Evolutionary conservation across 2,329 filamentous ascomycete species (phyloP), one percentile per base, ranked within the genome.

Genomic region (Sporothrix pallida): DNA sequence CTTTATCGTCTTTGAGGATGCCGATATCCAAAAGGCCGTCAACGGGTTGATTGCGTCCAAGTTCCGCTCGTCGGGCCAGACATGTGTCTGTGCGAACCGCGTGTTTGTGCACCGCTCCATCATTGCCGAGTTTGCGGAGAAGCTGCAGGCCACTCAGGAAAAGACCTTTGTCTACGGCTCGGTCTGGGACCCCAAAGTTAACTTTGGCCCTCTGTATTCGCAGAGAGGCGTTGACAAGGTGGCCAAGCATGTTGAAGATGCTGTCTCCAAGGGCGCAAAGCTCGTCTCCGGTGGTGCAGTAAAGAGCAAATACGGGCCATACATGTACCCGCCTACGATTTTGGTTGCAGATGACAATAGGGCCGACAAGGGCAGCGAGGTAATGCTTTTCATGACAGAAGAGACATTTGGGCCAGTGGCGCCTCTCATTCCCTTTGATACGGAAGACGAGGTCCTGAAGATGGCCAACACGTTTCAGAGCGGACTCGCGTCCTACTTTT

Each of bases 351-450:
- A 92, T 75, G 95, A 97, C 91, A 97, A 87, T 9, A 85, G 87
- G 12, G 2, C 54, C 20, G 10, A 20, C 20, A 58, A 58, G 23
- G 13, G 12, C 6, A 12, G 31, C 12, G 10, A 58, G 8, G 15
- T 95, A 56, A 98, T 98, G 96, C 87, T 88, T 74, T 87, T 98
- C 77, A 91, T 93, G 4, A 85, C 85, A 0, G 95, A 98, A 82
- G 96, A 98, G 86, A 99, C 95, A 0, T 98, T 99, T 80, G 96
- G 96, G 0, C 96, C 96, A 2, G 92, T 98, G 0, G 95, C 95
- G 0, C 95, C 93, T 0, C 83, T 98, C 13, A 98, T 97, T 85
- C 88, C 90, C 65, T 99, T 98, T 80, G 88, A 93, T 67, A 94
- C 91, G 0, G 96, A 98, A 83, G 91, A 92, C 70, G 95, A 98